Conservation (phyloP, 768 basidiomycete species). For the Hygrophorus russula region DNA sequence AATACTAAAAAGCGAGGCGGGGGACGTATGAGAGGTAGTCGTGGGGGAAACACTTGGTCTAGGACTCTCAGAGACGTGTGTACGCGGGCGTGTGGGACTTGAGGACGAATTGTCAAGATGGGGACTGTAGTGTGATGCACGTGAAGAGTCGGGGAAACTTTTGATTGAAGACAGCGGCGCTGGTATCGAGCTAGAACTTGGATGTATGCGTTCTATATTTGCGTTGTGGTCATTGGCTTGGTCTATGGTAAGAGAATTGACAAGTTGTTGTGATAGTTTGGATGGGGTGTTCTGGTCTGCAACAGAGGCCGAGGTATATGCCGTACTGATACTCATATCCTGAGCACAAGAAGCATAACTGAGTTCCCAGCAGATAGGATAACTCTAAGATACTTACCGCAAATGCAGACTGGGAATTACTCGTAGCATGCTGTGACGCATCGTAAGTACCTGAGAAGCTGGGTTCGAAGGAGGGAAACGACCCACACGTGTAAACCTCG, state of each 20-base stretch:
- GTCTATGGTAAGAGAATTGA: neutral
- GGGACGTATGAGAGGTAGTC: conserved; percentile 2
- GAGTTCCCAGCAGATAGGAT: neutral
- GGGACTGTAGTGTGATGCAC: neutral
- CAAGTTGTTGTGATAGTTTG: conserved; percentile 2
- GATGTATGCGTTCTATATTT: conserved; percentile 11
- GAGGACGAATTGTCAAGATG: neutral
- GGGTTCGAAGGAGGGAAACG: neutral
- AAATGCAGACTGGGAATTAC: conserved; percentile 6
- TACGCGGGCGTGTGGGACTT: neutral
- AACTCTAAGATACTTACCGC: conserved; percentile 9
- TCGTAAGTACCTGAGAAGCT: neutral
- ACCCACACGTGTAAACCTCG: conserved; percentile 11
- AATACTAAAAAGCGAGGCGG: neutral
- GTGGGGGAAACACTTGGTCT: neutral
- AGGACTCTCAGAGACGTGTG: conserved; percentile 1
- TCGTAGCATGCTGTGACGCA: neutral
- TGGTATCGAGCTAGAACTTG: conserved; percentile 5
- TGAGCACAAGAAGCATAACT: neutral
- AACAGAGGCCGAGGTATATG: conserved; percentile 11
- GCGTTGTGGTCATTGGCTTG: neutral
- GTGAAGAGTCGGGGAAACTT: neutral
- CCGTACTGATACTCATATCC: conserved; percentile 12
- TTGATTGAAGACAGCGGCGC: neutral
- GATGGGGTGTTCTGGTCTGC: conserved; percentile 7